phyloP scores from a whole-genome alignment of 352 stramenopile species.

The Phytophthora uliginosa region DNA sequence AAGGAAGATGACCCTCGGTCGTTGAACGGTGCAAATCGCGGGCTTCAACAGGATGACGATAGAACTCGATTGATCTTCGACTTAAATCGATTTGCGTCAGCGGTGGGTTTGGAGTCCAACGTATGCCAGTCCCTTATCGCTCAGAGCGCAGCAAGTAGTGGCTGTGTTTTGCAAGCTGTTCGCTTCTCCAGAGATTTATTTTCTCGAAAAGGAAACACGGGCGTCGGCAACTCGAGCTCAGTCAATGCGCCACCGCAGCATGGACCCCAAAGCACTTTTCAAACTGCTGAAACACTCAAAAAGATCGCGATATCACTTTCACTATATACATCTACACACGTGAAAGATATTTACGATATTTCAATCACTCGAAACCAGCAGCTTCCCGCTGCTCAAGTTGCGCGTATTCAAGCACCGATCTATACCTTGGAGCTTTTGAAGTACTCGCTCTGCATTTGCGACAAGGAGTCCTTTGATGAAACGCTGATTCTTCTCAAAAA shows the following conservation, averaged over 20 bases:
- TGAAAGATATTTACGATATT: slow-evolving; percentile 60
- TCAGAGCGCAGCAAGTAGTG: slow-evolving; percentile 48
- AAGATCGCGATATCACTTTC: slow-evolving; percentile 73
- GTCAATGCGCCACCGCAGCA: not conserved
- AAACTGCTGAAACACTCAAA: slow-evolving; percentile 41
- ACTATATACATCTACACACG: slow-evolving; percentile 62
- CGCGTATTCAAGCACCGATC: slow-evolving; percentile 58
- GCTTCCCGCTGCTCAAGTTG: slow-evolving; percentile 39
- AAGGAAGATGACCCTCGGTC: not conserved
- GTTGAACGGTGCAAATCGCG: not conserved
- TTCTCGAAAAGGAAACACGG: slow-evolving; percentile 23
- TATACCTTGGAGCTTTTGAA: slow-evolving; percentile 70
- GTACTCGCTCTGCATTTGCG: slow-evolving; percentile 74
- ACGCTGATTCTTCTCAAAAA: slow-evolving; percentile 68
- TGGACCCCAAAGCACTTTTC: not conserved
- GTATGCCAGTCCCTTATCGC: slow-evolving; percentile 58
- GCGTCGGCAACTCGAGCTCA: not conserved
- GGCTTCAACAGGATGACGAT: slow-evolving; percentile 46
- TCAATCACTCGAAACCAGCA: slow-evolving; percentile 11
- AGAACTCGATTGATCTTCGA: slow-evolving; percentile 50
- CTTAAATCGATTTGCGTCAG: slow-evolving; percentile 61
- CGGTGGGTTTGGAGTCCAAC: slow-evolving; percentile 48
- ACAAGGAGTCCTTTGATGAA: slow-evolving; percentile 65
- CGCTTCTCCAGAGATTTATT: slow-evolving; percentile 71
- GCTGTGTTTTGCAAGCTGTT: slow-evolving; percentile 59